Conservation (phyloP, 2,329 filamentous ascomycete genomes). For the Xylariaceae sp. region DNA sequence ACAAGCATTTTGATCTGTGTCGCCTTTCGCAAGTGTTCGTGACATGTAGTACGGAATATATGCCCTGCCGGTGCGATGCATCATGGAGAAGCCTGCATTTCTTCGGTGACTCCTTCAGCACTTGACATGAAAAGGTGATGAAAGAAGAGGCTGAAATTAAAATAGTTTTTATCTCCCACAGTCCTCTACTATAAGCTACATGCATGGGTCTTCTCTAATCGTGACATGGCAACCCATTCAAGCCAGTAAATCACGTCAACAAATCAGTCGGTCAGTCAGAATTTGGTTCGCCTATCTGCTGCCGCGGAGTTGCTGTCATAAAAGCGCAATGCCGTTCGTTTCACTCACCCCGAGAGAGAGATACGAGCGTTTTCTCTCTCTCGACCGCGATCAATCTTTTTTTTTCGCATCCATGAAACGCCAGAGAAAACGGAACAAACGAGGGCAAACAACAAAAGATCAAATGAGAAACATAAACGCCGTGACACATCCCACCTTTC, state of each 20-base stretch:
- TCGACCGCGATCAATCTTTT: constrained; percentile 20
- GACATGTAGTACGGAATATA: not conserved
- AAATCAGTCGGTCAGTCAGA: too few relatives aligned
- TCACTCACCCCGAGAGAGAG: not conserved
- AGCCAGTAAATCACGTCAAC: not conserved
- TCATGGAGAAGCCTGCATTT: not conserved
- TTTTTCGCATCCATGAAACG: constrained; percentile 30
- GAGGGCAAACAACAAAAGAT: not conserved
- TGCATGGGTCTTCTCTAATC: constrained; percentile 16
- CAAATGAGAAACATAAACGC: constrained; percentile 12
- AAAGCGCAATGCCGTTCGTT: not conserved
- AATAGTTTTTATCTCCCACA: constrained; percentile 18
- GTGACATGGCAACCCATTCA: constrained; percentile 16
- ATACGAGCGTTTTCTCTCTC: not conserved
- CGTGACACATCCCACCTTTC: constrained; percentile 1
- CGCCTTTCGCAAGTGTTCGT: not conserved
- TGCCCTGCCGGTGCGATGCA: not conserved
- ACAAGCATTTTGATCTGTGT: not conserved
- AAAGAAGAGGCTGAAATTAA: constrained; percentile 4
- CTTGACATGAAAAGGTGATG: too few relatives aligned
- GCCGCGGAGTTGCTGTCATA: not conserved
- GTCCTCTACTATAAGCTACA: constrained; percentile 22
- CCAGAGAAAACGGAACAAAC: constrained; percentile 17
- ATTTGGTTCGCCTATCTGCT: too few relatives aligned
- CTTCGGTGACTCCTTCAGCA: too few relatives aligned